These are phyloP conservation scores for Pichia sp. DNA, from an alignment of 1,139 yeast genomes.

Conservation along the genomic window DNA sequence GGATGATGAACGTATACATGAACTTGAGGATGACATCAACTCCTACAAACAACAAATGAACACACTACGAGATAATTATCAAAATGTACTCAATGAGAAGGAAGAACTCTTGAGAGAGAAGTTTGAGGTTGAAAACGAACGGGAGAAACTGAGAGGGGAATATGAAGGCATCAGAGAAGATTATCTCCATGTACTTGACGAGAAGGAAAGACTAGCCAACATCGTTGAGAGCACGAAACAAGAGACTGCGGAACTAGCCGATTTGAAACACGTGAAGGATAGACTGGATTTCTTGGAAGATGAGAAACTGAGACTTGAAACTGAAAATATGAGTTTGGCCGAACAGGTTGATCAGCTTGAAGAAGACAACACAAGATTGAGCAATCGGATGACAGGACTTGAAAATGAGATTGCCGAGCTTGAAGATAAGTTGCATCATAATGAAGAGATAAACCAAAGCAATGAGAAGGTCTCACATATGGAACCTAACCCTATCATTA, in stretches of 20 bases:
- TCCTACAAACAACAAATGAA: constrained; percentile 7
- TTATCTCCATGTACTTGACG: too few species aligned
- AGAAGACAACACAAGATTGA: constrained; percentile 3
- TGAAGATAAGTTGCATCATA: neutral
- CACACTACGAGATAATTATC: constrained; percentile 1
- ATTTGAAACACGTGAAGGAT: neutral
- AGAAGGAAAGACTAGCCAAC: neutral
- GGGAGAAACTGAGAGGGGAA: constrained; percentile 12
- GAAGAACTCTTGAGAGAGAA: constrained; percentile 17
- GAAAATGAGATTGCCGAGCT: constrained; percentile 9
- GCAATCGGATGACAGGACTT: constrained; percentile 5
- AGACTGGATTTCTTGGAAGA: neutral
- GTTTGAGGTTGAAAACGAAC: constrained; percentile 14
- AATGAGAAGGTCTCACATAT: neutral
- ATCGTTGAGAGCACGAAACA: too few species aligned
- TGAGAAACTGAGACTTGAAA: neutral
- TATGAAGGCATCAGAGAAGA: constrained; percentile 4
- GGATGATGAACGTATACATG: neutral
- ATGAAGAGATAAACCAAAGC: neutral
- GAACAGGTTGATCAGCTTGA: constrained; percentile 12
- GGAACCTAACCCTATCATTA: neutral
- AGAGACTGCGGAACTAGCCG: too few species aligned
- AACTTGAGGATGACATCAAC: constrained; percentile 4
- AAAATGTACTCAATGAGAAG: constrained; percentile 11
- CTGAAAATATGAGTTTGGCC: constrained; percentile 14